phyloP scores from a whole-genome alignment of 1,139 yeast species.

The Hyphopichia wangnamkhiaoensis region DNA sequence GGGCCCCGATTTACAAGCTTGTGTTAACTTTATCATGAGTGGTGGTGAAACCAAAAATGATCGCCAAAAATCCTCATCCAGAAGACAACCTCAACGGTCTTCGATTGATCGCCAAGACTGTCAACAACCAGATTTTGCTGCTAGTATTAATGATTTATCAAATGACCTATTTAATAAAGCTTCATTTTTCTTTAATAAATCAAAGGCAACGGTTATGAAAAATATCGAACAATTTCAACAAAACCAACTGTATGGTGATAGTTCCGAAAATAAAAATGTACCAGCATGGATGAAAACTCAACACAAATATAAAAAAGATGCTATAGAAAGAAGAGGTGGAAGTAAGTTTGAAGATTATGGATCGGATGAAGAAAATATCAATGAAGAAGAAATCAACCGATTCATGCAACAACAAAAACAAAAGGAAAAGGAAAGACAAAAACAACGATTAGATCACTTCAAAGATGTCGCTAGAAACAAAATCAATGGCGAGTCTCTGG shows the following conservation, averaged over 20 bases:
- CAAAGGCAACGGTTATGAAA: constrained; percentile 61
- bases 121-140: constrained; percentile 15
- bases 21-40: constrained; percentile 69
- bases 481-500: constrained; percentile 13
- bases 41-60: constrained; percentile 18
- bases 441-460: constrained; percentile 24
- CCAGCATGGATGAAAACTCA: constrained; percentile 84
- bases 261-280: constrained; percentile 36
- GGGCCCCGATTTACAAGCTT: constrained; percentile 65
- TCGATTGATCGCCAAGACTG: background rate
- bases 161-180: constrained; percentile 65
- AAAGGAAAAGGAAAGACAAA: constrained; percentile 38
- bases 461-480: constrained; percentile 21
- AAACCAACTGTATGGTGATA: constrained; percentile 17
- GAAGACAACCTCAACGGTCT: constrained; percentile 6
- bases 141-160: constrained; percentile 60
- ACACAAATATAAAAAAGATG: constrained; percentile 46
- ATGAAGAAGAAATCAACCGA: constrained; percentile 41
- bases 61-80: constrained; percentile 5
- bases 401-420: constrained; percentile 41
- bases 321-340: constrained; percentile 42
- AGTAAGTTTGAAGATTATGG: constrained; percentile 42
- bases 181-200: constrained; percentile 57
- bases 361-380: constrained; percentile 45
- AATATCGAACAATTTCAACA: constrained; percentile 63